These are phyloP conservation scores for Claviceps fusiformis DNA, from an alignment of 2,329 filamentous ascomycete genomes.

Conservation along the genomic window DNA sequence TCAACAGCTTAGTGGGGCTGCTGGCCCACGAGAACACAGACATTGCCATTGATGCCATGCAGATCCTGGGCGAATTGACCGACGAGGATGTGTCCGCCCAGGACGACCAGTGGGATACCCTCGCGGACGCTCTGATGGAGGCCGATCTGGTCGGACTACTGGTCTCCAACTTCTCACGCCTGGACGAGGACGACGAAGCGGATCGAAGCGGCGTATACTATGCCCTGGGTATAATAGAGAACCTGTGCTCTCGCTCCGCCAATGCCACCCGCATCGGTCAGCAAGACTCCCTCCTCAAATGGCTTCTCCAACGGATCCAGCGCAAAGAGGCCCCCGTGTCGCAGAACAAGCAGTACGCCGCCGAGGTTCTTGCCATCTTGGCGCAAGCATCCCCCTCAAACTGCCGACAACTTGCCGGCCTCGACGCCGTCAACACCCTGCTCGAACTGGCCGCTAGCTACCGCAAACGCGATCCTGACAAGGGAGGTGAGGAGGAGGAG, in stretches of 20 bases:
- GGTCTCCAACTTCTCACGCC: conserved; percentile 61
- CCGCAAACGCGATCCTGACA: conserved; percentile 71
- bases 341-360: conserved; percentile 92
- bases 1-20: conserved; percentile 61
- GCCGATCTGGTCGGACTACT: conserved; percentile 63
- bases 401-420: conserved; percentile 43
- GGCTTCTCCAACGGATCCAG: conserved; percentile 65
- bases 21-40: conserved; percentile 94
- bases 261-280: conserved; percentile 60
- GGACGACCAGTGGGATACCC: conserved; percentile 63
- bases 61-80: conserved; percentile 80
- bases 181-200: conserved; percentile 59
- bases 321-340: conserved; percentile 52
- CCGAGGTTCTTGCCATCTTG: conserved; percentile 82
- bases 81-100: conserved; percentile 82
- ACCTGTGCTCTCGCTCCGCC: conserved; percentile 57
- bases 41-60: conserved; percentile 80
- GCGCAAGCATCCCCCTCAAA: conserved; percentile 62
- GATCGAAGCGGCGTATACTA: conserved; percentile 83
- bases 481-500: conserved; percentile 81
- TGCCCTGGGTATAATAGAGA: conserved; percentile 71
- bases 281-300: conserved; percentile 55
- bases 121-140: conserved; percentile 55
- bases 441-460: conserved; percentile 78
- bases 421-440: conserved; percentile 64